A percentile compares a stretch with the other conserved stretches of the same genome.
phyloP scores from a whole-genome alignment of 768 basidiomycete species.

The Amanita phalloides region DNA sequence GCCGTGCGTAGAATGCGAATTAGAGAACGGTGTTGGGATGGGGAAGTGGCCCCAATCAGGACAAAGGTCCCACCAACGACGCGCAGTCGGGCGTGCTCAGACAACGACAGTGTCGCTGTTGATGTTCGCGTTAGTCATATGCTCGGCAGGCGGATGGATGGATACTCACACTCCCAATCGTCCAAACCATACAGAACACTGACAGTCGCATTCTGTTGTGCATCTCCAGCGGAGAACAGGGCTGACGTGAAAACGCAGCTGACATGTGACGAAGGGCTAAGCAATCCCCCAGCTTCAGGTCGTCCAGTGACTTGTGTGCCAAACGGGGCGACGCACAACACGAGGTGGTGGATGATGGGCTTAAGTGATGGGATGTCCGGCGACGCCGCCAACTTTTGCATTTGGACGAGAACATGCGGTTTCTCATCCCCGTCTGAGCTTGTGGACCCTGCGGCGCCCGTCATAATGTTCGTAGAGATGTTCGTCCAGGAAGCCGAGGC shows the following conservation, averaged over 20 bases:
- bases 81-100: conserved; percentile 16
- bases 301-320: conserved; percentile 18
- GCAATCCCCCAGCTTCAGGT: conserved; percentile 29
- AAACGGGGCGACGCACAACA: conserved; percentile 39
- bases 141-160: neutral
- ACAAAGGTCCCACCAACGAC: conserved; percentile 56
- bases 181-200: conserved; percentile 37
- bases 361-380: conserved; percentile 17
- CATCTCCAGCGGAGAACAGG: conserved; percentile 20
- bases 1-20: conserved; percentile 38
- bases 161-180: conserved; percentile 37
- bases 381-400: conserved; percentile 15
- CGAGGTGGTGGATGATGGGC: conserved; percentile 28
- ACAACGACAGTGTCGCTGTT: neutral
- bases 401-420: conserved; percentile 13
- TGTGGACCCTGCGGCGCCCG: neutral
- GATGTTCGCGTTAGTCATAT: neutral
- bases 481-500: conserved; percentile 1
- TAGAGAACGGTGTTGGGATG: conserved; percentile 31
- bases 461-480: neutral
- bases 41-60: conserved; percentile 34
- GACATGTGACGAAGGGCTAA: conserved; percentile 23
- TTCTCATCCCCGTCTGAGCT: conserved; percentile 3
- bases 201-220: conserved; percentile 11
- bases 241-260: conserved; percentile 36